These are phyloP conservation scores for Podila verticillata DNA, from an alignment of 192 early-diverging fungal species.

Conservation along the genomic window DNA sequence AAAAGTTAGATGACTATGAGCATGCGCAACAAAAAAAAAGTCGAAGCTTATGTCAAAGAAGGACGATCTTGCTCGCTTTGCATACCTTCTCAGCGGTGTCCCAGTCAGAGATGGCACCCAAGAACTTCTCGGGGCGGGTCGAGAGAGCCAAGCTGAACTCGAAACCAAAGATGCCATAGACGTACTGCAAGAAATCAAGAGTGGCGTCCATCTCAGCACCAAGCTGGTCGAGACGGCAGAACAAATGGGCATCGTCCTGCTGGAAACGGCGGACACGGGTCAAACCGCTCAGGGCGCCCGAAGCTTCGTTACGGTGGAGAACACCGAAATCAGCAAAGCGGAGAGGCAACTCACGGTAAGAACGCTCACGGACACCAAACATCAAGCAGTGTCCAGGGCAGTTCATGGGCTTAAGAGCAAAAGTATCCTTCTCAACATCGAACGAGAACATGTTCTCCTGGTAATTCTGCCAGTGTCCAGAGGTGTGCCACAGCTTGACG, in stretches of 20 bases:
- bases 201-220: conserved; percentile 82
- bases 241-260: conserved; percentile 99
- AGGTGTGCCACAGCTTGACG: conserved; percentile 95
- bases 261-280: conserved; percentile 99
- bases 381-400: conserved; percentile 99
- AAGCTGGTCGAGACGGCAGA: conserved; percentile 91
- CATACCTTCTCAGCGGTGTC: conserved; percentile 86
- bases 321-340: conserved; percentile 98
- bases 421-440: conserved; percentile 96
- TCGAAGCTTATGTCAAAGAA: neutral
- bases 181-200: conserved; percentile 89
- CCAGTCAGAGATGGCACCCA: conserved; percentile 92
- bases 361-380: conserved; percentile 92
- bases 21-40: no score
- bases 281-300: conserved; percentile 92
- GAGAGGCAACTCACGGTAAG: conserved; percentile 95
- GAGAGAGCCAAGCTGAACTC: conserved; percentile 91
- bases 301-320: conserved; percentile 93
- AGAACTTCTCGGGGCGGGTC: conserved; percentile 95
- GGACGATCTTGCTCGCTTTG: neutral
- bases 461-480: conserved; percentile 97
- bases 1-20: neutral
- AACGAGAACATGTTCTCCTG: conserved; percentile 97
- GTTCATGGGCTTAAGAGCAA: conserved; percentile 99
- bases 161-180: conserved; percentile 96